Base-by-base conservation (phyloP, 2,329 filamentous ascomycete genomes). In the Hyphodiscus sp. region DNA sequence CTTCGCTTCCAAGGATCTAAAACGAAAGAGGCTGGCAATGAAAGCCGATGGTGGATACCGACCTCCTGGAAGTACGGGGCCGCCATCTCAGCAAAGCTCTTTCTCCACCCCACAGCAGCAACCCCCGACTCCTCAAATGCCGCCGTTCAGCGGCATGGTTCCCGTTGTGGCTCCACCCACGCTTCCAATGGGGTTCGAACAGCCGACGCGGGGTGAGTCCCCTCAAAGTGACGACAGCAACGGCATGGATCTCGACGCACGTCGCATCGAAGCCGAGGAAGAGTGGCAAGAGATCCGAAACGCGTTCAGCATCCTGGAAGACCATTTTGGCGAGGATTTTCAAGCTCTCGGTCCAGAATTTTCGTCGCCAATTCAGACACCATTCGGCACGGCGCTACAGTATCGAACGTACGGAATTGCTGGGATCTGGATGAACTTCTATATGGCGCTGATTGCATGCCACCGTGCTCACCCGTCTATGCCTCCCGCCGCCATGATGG, bases 381-480 rank as follows among this genome's bases (percentile, higher is more conserved):
- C 92, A 0, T 99, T 96, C 65, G 92, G 94, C 0, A 80, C 82
- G 2, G 86, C 89, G 0, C 73, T 91, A 7, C 83, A 90, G 59
- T 96, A 95, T 67, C 82, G 89, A 29, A 92, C 88, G 1, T 92
- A 90, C 68, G 85, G 86, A n/a, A 87, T 97, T 58, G 89, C 88
- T 2, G 86, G 89, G 33, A 77, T 96, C 20, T 96, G 91, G 89
- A 83, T 88, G 66, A 86, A 91, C 59, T 91, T 89, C 68, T 87
- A 95, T 69, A 89, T 92, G 76, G 85, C 86, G 0, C 78, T 90
- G 46, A 92, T 97, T 53, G 79, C 91, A 51, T 78, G 94, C n/a
- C 76, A 92, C 55, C 81, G 94, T 33, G 78, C 85, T 1, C 91
- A 96, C 61, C 94, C 94, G 0, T 81, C 81, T 20, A 96, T 96